phyloP scores from a whole-genome alignment of 2,329 filamentous ascomycete genomes.

The Talaromyces sp. region DNA sequence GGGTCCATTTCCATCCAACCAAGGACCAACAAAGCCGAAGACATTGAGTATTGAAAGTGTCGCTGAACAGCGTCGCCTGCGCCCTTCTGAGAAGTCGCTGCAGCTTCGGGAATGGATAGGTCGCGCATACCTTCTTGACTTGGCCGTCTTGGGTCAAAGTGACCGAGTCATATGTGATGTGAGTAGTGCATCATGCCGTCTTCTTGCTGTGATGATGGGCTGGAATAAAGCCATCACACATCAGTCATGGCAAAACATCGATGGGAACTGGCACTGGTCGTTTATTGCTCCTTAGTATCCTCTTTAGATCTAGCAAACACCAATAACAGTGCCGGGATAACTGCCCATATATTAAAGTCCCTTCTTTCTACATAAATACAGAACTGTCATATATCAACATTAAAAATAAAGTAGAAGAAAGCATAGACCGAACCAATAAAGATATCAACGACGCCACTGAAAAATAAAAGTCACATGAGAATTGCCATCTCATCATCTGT shows the following conservation, averaged over 20 bases:
- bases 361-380: background rate
- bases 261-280: constrained; percentile 62
- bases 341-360: background rate
- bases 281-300: constrained; percentile 15
- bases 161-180: constrained; percentile 73
- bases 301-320: no score
- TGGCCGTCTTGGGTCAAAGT: constrained; percentile 64
- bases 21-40: constrained; percentile 13
- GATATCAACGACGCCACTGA: background rate
- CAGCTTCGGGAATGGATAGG: constrained; percentile 68
- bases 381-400: background rate
- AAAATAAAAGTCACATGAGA: background rate
- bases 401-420: background rate
- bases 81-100: constrained; percentile 46
- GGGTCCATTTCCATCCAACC: constrained; percentile 23
- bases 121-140: constrained; percentile 74
- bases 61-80: constrained; percentile 16
- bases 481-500: background rate
- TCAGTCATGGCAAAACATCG: constrained; percentile 71
- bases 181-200: constrained; percentile 57
- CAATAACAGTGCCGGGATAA: background rate
- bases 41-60: constrained; percentile 9
- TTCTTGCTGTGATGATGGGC: constrained; percentile 81
- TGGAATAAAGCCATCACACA: constrained; percentile 62
- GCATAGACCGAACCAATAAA: background rate